Conservation (phyloP, 805 yeast species). For the Ogataea philodendri region DNA sequence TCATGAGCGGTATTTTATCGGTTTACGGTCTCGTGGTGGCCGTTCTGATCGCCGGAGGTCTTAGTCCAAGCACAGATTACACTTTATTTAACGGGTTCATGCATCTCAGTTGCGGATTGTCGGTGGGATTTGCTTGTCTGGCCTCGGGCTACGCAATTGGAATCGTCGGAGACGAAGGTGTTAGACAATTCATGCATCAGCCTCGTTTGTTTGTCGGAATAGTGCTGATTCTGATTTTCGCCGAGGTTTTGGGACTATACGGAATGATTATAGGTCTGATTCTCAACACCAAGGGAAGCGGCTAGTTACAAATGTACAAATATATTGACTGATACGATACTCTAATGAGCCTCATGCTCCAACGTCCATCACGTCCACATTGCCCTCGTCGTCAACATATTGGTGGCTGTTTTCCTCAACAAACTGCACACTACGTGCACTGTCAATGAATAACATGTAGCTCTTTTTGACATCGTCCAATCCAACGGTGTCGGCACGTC, state of each 20-base stretch:
- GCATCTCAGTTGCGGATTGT: slow-evolving; percentile 94
- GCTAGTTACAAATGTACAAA: slow-evolving; percentile 30
- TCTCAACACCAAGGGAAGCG: slow-evolving; percentile 84
- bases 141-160: slow-evolving; percentile 98
- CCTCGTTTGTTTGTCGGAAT: slow-evolving; percentile 97
- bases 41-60: slow-evolving; percentile 88
- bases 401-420: slow-evolving; percentile 50
- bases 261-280: slow-evolving; percentile 96
- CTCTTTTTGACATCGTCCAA: slow-evolving; percentile 81
- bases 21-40: slow-evolving; percentile 97
- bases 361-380: slow-evolving; percentile 37
- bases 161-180: slow-evolving; percentile 99
- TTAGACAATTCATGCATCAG: slow-evolving; percentile 95
- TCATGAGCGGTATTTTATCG: slow-evolving; percentile 95
- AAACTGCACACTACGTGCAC: slow-evolving; percentile 73
- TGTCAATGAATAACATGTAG: slow-evolving; percentile 78
- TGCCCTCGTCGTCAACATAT: slow-evolving; percentile 76
- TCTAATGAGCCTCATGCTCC: slow-evolving; percentile 15
- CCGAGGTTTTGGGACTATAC: slow-evolving; percentile 95
- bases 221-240: slow-evolving; percentile 97
- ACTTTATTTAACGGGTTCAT: slow-evolving; percentile 94
- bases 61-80: slow-evolving; percentile 75
- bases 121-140: slow-evolving; percentile 95
- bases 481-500: slow-evolving; percentile 62
- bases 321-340: not conserved